A percentile compares a stretch with the other conserved stretches of the same genome.
phyloP scores from a whole-genome alignment of 345 rosid genomes.

The Rhizophora mangle region DNA sequence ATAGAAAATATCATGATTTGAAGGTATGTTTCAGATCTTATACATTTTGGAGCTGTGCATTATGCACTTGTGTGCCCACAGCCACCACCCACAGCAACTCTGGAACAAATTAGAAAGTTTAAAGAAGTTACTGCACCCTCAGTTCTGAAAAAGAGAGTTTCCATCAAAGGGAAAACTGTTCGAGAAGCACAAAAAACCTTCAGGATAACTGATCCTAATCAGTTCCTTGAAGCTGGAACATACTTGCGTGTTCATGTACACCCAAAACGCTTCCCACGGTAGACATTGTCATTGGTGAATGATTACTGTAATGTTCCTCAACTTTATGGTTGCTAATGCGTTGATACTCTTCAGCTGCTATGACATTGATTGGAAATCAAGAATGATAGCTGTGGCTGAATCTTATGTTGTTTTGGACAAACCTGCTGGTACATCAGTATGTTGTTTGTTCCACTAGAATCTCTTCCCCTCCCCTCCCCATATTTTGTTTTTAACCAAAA shows the following conservation, averaged over 20 bases:
- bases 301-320: background rate
- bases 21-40: constrained; percentile 97
- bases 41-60: constrained; percentile 86
- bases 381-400: constrained; percentile 65
- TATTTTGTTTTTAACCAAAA: no score
- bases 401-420: constrained; percentile 86
- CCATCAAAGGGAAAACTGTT: constrained; percentile 78
- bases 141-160: constrained; percentile 56
- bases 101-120: constrained; percentile 58
- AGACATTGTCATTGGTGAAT: background rate
- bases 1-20: constrained; percentile 47
- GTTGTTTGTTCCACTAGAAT: constrained; percentile 26
- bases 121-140: constrained; percentile 64
- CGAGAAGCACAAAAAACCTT: constrained; percentile 92
- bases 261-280: constrained; percentile 95
- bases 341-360: constrained; percentile 55
- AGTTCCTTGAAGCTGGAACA: constrained; percentile 74
- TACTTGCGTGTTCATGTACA: constrained; percentile 87
- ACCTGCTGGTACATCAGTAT: constrained; percentile 92
- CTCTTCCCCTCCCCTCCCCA: background rate
- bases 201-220: constrained; percentile 54
- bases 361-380: constrained; percentile 84
- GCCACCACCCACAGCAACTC: constrained; percentile 80
- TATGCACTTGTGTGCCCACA: constrained; percentile 90
- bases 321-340: constrained; percentile 1